Percentiles rank a stretch among this genome's conserved stretches.
These are phyloP conservation scores for Salix brachista DNA, from an alignment of 345 rosid genomes.

Conservation along the genomic window DNA sequence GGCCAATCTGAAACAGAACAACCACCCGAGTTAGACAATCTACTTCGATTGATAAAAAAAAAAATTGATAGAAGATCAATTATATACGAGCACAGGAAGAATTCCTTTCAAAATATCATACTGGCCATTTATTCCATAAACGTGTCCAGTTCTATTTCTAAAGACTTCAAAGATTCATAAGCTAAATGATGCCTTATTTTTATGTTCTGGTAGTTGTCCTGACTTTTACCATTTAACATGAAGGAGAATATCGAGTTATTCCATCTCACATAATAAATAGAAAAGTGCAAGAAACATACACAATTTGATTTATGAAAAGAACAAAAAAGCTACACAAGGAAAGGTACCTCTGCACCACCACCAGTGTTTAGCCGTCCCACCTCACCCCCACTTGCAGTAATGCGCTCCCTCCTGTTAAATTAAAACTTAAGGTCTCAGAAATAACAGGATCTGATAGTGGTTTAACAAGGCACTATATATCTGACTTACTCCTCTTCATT, in stretches of 20 bases:
- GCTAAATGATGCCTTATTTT: background rate
- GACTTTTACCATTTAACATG: background rate
- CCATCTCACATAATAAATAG: slow-evolving; percentile 5
- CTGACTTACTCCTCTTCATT: slow-evolving; percentile 86
- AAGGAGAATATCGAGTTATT: background rate
- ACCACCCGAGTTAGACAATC: slow-evolving; percentile 18
- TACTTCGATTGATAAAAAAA: slow-evolving; percentile 7
- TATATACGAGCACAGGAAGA: background rate
- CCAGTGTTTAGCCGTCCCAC: slow-evolving; percentile 97
- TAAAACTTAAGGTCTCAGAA: slow-evolving; percentile 17
- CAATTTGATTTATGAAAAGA: background rate
- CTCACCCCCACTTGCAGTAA: slow-evolving; percentile 98
- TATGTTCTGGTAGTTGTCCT: background rate
- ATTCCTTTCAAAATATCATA: background rate
- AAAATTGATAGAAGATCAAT: background rate
- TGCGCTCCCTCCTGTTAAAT: slow-evolving; percentile 70
- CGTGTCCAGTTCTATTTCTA: background rate
- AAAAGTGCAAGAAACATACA: background rate
- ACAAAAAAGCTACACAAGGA: slow-evolving; percentile 12
- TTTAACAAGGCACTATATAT: slow-evolving; percentile 2
- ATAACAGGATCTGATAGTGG: slow-evolving; percentile 7
- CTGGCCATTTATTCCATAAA: background rate
- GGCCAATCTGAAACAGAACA: slow-evolving; percentile 73
- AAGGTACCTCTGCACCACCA: slow-evolving; percentile 91
- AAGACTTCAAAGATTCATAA: background rate